phyloP scores from a whole-genome alignment of 1,139 yeast genomes.

The Arxiozyma telluris region DNA sequence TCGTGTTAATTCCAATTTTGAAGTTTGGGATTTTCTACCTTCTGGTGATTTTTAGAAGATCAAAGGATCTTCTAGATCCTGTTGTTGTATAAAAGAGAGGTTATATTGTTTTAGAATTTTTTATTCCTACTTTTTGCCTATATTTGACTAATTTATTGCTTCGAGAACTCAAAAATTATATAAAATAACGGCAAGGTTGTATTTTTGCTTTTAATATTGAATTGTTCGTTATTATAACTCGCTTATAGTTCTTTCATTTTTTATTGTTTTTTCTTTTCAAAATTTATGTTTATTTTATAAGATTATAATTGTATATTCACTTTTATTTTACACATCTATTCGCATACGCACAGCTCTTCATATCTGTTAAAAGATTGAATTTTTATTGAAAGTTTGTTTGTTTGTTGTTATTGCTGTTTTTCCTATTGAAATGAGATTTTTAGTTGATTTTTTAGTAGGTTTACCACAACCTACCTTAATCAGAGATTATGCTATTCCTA shows the following conservation, averaged over 20 bases:
- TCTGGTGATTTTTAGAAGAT: not conserved
- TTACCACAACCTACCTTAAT: constrained; percentile 17
- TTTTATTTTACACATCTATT: no score
- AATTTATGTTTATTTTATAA: no score
- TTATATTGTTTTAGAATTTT: no score
- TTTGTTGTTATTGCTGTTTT: not conserved
- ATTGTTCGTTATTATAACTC: not conserved
- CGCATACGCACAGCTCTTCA: no score
- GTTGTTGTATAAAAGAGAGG: not conserved
- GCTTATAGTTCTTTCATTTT: not conserved
- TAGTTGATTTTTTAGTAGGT: constrained; percentile 14
- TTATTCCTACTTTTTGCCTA: no score
- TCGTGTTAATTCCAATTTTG: not conserved
- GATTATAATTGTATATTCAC: no score
- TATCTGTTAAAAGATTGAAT: not conserved
- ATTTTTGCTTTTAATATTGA: no score
- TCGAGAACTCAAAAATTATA: not conserved
- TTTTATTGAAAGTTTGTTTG: not conserved
- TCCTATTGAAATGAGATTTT: constrained; percentile 5
- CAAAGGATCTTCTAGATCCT: not conserved
- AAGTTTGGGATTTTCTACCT: not conserved
- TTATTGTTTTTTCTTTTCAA: no score
- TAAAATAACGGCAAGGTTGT: not conserved
- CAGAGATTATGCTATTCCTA: constrained; percentile 12
- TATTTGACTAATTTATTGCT: not conserved